Evolutionary conservation across 768 basidiomycete genomes (phyloP).

Genomic region (Phlebiopsis gigantea): DNA sequence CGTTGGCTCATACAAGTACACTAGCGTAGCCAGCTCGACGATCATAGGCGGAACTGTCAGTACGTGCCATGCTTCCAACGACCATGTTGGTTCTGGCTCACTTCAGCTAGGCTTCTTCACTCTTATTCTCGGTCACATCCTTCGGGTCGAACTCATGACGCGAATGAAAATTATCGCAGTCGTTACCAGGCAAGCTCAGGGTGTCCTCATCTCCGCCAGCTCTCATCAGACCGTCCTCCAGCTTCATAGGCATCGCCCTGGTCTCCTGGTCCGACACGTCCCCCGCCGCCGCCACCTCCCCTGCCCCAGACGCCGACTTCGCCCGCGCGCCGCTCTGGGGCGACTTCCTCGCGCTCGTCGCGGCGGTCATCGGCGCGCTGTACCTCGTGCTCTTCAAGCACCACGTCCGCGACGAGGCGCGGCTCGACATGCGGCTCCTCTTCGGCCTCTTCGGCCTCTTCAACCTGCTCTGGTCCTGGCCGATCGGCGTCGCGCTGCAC

Average conservation of each 20-base stretch:
- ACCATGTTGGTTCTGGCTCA: neutral
- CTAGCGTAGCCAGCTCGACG: slow-evolving; percentile 88
- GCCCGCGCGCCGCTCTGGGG: slow-evolving; percentile 48
- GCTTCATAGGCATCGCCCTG: slow-evolving; percentile 75
- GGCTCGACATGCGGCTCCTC: slow-evolving; percentile 89
- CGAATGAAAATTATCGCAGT: slow-evolving; percentile 72
- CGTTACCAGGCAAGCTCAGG: slow-evolving; percentile 53
- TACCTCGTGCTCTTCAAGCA: slow-evolving; percentile 90
- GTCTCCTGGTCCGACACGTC: slow-evolving; percentile 82
- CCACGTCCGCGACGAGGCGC: slow-evolving; percentile 70
- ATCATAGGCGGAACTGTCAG: slow-evolving; percentile 86
- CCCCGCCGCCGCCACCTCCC: neutral
- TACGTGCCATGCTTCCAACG: slow-evolving; percentile 24
- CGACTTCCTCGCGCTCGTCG: slow-evolving; percentile 76
- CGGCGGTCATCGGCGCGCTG: slow-evolving; percentile 78
- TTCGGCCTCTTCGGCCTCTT: slow-evolving; percentile 90
- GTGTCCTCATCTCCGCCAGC: neutral
- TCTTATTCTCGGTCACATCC: slow-evolving; percentile 72
- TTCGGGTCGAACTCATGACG: slow-evolving; percentile 73
- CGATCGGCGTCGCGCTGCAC: slow-evolving; percentile 73
- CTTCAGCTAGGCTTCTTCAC: slow-evolving; percentile 79
- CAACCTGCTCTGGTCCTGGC: slow-evolving; percentile 72
- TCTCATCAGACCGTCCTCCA: slow-evolving; percentile 22
- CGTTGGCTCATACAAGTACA: slow-evolving; percentile 78
- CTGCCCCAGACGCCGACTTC: neutral